Percentiles rank a stretch among this genome's conserved stretches.
These are phyloP conservation scores for Neohortaea acidophila DNA, from an alignment of 495 filamentous ascomycete species.

Conservation along the genomic window DNA sequence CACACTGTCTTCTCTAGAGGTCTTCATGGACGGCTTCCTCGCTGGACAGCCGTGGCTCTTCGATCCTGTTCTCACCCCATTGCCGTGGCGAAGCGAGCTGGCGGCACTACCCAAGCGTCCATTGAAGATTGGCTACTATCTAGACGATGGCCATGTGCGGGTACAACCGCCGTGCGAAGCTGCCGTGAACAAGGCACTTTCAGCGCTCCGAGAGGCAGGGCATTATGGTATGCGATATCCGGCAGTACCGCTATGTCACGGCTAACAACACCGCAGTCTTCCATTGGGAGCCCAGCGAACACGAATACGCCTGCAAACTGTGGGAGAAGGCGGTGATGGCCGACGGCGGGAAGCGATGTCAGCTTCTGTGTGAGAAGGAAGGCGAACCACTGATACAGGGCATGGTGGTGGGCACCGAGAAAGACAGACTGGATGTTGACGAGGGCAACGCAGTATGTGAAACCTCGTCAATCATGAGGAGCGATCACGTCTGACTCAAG, in stretches of 20 bases:
- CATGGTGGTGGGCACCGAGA: slow-evolving; percentile 4
- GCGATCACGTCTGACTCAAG: no score
- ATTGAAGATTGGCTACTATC: slow-evolving; percentile 4
- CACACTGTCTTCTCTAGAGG: slow-evolving; percentile 31
- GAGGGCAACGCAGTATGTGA: slow-evolving; percentile 3
- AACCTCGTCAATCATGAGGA: neutral
- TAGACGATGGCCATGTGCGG: slow-evolving; percentile 10
- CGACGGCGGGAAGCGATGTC: slow-evolving; percentile 8
- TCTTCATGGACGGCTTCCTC: slow-evolving; percentile 38
- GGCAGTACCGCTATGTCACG: no score
- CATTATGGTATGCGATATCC: slow-evolving; percentile 3
- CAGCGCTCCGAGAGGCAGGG: slow-evolving; percentile 1
- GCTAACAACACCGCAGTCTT: slow-evolving; percentile 1
- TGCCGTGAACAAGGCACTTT: neutral
- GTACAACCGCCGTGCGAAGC: slow-evolving; percentile 6
- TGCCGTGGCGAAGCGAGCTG: slow-evolving; percentile 30
- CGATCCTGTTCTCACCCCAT: slow-evolving; percentile 33
- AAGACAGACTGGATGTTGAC: slow-evolving; percentile 6
- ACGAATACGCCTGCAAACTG: neutral
- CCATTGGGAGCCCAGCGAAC: slow-evolving; percentile 2
- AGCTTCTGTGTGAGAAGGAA: slow-evolving; percentile 1
- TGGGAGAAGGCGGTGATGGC: slow-evolving; percentile 6
- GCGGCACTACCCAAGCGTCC: neutral
- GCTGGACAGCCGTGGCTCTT: slow-evolving; percentile 32
- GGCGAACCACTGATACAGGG: slow-evolving; percentile 6